Percentiles rank a stretch among this genome's conserved stretches.
phyloP scores from a whole-genome alignment of 108 stramenopile species.

The Stephanodiscus triporus region DNA sequence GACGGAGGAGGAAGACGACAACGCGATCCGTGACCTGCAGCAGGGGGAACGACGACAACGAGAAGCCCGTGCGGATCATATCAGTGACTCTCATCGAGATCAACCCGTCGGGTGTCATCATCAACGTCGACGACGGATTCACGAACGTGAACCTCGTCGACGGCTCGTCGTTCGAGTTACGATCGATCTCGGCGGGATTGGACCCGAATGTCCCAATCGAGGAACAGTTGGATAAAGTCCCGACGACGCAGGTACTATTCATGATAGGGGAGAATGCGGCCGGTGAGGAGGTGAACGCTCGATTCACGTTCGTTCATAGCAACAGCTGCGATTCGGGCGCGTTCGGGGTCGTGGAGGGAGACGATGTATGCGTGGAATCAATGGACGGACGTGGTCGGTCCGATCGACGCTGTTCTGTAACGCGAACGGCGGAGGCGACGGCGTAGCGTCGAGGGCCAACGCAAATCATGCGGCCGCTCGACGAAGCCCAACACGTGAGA shows the following conservation, averaged over 20 bases:
- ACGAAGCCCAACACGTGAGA: no score
- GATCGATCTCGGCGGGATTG: conserved; percentile 2
- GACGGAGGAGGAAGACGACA: background rate
- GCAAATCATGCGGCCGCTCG: no score
- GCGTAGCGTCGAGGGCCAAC: no score
- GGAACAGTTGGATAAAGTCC: conserved; percentile 25
- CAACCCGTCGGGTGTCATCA: conserved; percentile 8
- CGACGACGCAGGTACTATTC: conserved; percentile 29
- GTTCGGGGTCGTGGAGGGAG: conserved; percentile 1
- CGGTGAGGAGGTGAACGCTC: conserved; percentile 27
- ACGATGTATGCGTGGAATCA: no score
- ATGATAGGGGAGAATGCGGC: conserved; percentile 21
- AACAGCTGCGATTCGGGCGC: conserved; percentile 23
- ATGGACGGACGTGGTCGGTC: conserved; percentile 12
- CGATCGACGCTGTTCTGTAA: background rate
- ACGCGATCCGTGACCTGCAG: background rate
- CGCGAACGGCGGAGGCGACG: background rate
- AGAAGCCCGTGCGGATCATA: conserved; percentile 10
- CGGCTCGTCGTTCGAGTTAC: conserved; percentile 19
- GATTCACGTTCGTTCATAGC: conserved; percentile 29
- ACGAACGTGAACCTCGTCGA: background rate
- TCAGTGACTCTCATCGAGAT: conserved; percentile 31
- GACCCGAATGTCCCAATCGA: conserved; percentile 9
- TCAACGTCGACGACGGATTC: conserved; percentile 26
- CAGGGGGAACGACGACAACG: background rate